A percentile compares a stretch with the other conserved stretches of the same genome.
These are phyloP conservation scores for Cryptosporidium xiaoi DNA, from an alignment of 169 alveolate genomes.

Conservation along the genomic window DNA sequence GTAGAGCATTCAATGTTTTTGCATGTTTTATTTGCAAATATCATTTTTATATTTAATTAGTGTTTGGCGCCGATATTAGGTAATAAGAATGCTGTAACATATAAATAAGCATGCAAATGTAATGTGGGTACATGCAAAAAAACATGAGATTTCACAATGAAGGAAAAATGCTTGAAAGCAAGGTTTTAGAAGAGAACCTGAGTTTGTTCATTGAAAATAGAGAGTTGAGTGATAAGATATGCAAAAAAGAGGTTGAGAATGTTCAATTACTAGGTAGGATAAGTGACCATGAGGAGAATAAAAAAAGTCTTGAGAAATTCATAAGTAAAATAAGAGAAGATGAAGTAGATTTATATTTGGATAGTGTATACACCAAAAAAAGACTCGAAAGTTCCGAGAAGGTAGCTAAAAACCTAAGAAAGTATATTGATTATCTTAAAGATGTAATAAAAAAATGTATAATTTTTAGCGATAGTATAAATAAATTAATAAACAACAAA, in stretches of 20 bases:
- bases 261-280: slow-evolving; percentile 14
- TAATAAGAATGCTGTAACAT: not conserved
- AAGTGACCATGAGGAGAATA: slow-evolving; percentile 24
- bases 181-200: slow-evolving; percentile 43
- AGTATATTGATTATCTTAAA: slow-evolving; percentile 31
- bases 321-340: slow-evolving; percentile 44
- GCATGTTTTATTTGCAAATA: too few relatives aligned
- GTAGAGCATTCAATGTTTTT: too few relatives aligned
- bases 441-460: slow-evolving; percentile 11
- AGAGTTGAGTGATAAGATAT: slow-evolving; percentile 19
- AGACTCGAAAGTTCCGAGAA: slow-evolving; percentile 4
- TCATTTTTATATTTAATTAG: too few relatives aligned
- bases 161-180: slow-evolving; percentile 18
- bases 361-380: not conserved
- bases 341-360: slow-evolving; percentile 39
- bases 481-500: slow-evolving; percentile 1
- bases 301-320: slow-evolving; percentile 24
- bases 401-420: not conserved
- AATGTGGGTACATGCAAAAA: slow-evolving; percentile 76
- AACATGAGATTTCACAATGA: slow-evolving; percentile 30
- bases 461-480: slow-evolving; percentile 2
- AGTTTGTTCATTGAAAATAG: slow-evolving; percentile 28
- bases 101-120: slow-evolving; percentile 55
- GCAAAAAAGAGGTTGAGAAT: slow-evolving; percentile 38
- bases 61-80: not conserved